Evolutionary conservation across 495 filamentous ascomycete species (phyloP).

Genomic region (Hypoxylon perforatum): DNA sequence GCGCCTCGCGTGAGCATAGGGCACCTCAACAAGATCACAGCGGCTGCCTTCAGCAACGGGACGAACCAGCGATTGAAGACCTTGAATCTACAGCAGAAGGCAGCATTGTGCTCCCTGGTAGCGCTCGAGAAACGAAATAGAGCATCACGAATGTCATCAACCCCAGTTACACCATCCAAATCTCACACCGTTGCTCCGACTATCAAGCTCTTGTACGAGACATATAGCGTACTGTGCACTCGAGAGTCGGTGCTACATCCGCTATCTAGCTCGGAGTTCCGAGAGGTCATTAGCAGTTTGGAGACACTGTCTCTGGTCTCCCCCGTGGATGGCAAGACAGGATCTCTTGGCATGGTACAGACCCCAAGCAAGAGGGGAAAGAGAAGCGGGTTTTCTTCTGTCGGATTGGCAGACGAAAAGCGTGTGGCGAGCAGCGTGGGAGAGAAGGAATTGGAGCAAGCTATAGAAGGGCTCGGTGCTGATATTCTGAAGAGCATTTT

Average conservation of each 20-base stretch:
- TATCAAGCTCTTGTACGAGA: conserved; percentile 79
- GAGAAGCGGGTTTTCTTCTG: conserved; percentile 51
- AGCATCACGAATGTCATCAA: conserved; percentile 49
- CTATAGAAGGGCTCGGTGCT: conserved; percentile 73
- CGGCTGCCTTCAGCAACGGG: conserved; percentile 86
- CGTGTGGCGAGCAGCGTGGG: conserved; percentile 80
- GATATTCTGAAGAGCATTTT: conserved; percentile 66
- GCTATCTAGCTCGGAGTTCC: conserved; percentile 87
- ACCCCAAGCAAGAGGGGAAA: conserved; percentile 69
- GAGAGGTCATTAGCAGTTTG: conserved; percentile 89
- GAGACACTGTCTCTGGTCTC: conserved; percentile 85
- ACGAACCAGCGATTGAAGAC: conserved; percentile 82
- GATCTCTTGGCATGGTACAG: conserved; percentile 66
- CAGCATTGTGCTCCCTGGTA: conserved; percentile 86
- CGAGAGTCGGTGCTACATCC: conserved; percentile 86
- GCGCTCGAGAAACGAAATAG: conserved; percentile 78
- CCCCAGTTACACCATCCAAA: conserved; percentile 57
- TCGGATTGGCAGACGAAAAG: conserved; percentile 68
- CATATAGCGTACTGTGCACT: conserved; percentile 82
- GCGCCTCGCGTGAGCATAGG: conserved; percentile 89
- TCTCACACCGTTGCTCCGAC: conserved; percentile 68
- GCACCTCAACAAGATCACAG: conserved; percentile 89
- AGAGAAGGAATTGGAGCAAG: conserved; percentile 77
- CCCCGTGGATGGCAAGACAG: conserved; percentile 78
- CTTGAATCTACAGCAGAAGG: conserved; percentile 96